Base-by-base conservation (phyloP, 345 rosid genomes). In the Syzygium aqueum region DNA sequence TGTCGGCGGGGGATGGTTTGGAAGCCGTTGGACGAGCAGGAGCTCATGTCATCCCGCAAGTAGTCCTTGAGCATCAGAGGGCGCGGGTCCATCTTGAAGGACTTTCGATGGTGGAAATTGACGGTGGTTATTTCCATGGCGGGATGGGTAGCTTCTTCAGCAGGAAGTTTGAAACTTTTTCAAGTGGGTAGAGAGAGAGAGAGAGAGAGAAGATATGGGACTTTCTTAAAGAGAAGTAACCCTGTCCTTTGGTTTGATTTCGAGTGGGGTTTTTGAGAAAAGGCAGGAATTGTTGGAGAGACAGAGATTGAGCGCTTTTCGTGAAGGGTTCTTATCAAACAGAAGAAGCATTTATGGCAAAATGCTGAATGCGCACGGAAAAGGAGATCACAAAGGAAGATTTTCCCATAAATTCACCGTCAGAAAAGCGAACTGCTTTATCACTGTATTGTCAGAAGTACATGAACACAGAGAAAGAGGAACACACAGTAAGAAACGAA, bases 1-100 rank as follows among this genome's bases (percentile, higher is more conserved):
- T 91, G 95, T 40, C 92, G 93, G 86, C 97, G 98, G 56, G 99
- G 96, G 84, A 94, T 95, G 16, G 99, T 95, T 86, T 95, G 94
- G 93, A 97, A 97, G 83, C 97, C 97, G 88, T 90, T 93, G 88
- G 99, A 97, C 87, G 99, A 96, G 89, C 98, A 95, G 11, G 99
- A 95, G 77, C 97, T 93, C 61, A 94, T 90, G 91, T 97, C 98
- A 78, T 96, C 97, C 19, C 86, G 87, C 65, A 97, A 94, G 73
- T 92, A 95, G 87, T 97, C 99, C 92, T 94, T 95, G 52, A 97
- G 93, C 96, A 92, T 89, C 89, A 94, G 90, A 77, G 4, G 92
- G 89, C 50, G 78, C 63, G 37, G 40, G 54, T 86, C 77, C 53
- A 12, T 53, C 85, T 82, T 78, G 65, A 86, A n/a, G 37, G 88